These are phyloP conservation scores for Colletotrichum abscissum DNA, from an alignment of 2,329 filamentous ascomycete species.

Conservation along the genomic window DNA sequence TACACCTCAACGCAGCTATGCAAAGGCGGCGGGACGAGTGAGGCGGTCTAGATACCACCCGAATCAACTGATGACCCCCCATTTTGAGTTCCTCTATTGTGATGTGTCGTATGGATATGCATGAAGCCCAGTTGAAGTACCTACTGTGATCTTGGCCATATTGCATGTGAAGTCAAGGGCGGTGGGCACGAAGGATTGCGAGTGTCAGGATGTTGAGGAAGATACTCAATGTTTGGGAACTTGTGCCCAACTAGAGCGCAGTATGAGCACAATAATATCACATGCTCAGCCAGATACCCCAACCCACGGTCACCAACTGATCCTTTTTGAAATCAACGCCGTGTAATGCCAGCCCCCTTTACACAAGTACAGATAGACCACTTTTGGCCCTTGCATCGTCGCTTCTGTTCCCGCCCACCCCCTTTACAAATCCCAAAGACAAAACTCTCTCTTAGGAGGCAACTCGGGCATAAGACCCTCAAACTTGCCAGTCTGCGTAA, in stretches of 20 bases:
- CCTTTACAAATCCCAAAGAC: conserved; percentile 75
- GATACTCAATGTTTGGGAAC: not conserved
- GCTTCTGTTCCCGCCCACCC: not conserved
- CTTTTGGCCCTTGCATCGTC: not conserved
- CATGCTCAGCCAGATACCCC: not conserved
- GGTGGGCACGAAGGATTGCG: too few relatives aligned
- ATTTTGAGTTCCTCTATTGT: not conserved
- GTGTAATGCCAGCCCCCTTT: conserved; percentile 27
- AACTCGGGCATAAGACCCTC: conserved; percentile 78
- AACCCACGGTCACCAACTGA: not conserved
- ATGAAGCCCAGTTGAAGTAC: not conserved
- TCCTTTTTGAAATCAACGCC: conserved; percentile 20
- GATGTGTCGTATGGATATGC: not conserved
- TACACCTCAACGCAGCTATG: not conserved
- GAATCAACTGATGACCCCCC: conserved; percentile 27
- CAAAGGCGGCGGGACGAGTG: conserved; percentile 25
- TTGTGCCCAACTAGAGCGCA: not conserved
- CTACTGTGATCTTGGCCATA: not conserved
- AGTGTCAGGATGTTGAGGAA: not conserved
- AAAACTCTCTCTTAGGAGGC: conserved; percentile 83
- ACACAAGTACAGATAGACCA: not conserved
- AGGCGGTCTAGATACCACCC: conserved; percentile 35
- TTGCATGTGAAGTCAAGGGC: too few relatives aligned
- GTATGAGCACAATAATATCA: not conserved
- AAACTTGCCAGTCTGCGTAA: conserved; percentile 75